Evolutionary conservation across 1,284 basidiomycete genomes (phyloP).

Genomic region (Golubevia sp.): DNA sequence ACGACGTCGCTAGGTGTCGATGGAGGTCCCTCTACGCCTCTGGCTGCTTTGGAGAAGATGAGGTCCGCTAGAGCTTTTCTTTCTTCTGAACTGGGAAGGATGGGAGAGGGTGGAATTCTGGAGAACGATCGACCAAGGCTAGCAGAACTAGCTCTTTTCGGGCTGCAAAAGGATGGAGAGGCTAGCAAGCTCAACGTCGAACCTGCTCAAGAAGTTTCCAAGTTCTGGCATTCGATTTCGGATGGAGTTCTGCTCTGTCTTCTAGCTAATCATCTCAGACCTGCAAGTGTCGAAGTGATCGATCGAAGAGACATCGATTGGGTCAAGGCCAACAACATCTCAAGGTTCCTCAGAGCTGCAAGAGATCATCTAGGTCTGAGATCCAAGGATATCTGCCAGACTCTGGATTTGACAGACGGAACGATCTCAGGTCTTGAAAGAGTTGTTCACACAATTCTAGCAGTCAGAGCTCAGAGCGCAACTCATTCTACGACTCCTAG

Average conservation of each 20-base stretch:
- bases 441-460: slow-evolving; percentile 35
- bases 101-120: slow-evolving; percentile 10
- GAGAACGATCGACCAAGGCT: slow-evolving; percentile 21
- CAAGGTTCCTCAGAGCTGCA: slow-evolving; percentile 34
- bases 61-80: slow-evolving; percentile 33
- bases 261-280: slow-evolving; percentile 27
- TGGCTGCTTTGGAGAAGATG: slow-evolving; percentile 27
- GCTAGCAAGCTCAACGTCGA: slow-evolving; percentile 4
- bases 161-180: slow-evolving; percentile 15
- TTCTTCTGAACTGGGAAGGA: slow-evolving; percentile 20
- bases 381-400: slow-evolving; percentile 39
- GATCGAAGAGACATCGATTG: slow-evolving; percentile 36
- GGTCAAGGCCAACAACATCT: slow-evolving; percentile 40
- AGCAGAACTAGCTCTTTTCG: slow-evolving; percentile 16
- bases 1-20: slow-evolving; percentile 27
- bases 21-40: slow-evolving; percentile 15
- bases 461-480: slow-evolving; percentile 6
- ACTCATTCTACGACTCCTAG: not conserved
- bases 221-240: slow-evolving; percentile 34
- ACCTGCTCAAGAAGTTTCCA: slow-evolving; percentile 5
- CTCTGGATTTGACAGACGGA: slow-evolving; percentile 33
- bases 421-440: slow-evolving; percentile 36
- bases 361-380: slow-evolving; percentile 36
- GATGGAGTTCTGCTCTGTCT: slow-evolving; percentile 44
- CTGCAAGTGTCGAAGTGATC: slow-evolving; percentile 25